These are phyloP conservation scores for Aureobasidium sp. DNA, from an alignment of 2,329 filamentous ascomycete species.

Conservation along the genomic window DNA sequence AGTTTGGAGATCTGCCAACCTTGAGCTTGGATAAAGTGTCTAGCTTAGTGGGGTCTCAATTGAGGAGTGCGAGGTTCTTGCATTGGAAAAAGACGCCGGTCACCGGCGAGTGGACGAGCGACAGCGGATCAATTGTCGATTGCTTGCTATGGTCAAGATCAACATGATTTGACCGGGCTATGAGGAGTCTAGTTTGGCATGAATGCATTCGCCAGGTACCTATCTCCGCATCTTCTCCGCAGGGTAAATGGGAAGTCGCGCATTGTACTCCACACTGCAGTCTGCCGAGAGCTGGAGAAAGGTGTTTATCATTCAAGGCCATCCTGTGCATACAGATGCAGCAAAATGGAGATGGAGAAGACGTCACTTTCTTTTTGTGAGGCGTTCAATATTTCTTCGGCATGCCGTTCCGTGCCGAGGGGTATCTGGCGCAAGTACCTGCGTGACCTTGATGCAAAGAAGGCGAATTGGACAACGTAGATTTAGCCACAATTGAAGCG, in stretches of 20 bases:
- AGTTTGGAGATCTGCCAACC: conserved; percentile 11
- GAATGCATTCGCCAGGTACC: neutral
- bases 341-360: neutral
- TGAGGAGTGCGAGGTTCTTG: conserved; percentile 1
- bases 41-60: conserved; percentile 3
- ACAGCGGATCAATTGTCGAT: conserved; percentile 1
- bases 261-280: neutral
- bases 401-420: conserved; percentile 2
- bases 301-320: conserved; percentile 1
- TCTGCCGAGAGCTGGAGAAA: neutral
- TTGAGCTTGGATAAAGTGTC: conserved; percentile 16
- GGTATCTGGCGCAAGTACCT: conserved; percentile 7
- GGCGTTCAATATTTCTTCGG: conserved; percentile 3
- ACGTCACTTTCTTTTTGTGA: neutral
- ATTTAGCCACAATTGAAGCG: conserved; percentile 13
- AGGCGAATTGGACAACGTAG: neutral
- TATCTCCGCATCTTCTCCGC: conserved; percentile 14
- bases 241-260: conserved; percentile 4
- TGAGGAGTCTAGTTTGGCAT: neutral
- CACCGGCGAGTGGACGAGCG: neutral
- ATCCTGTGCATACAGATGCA: conserved; percentile 8
- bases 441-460: conserved; percentile 1
- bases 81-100: neutral
- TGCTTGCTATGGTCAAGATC: conserved; percentile 10
- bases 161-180: conserved; percentile 1